phyloP scores from a whole-genome alignment of 306 rosid species.

The Medicago ruthenica region DNA sequence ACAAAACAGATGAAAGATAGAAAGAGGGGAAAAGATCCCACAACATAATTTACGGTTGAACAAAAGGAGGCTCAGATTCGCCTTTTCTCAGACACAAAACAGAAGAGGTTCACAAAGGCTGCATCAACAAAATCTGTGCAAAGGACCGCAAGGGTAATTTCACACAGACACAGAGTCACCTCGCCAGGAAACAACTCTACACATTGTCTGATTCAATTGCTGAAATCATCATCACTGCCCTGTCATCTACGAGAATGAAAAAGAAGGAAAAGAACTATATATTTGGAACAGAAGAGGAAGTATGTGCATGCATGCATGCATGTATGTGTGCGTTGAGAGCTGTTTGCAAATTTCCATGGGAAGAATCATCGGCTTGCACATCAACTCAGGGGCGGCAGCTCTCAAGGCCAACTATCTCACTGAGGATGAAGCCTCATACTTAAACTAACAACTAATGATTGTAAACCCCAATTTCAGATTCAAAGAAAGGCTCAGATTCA shows the following conservation, averaged over 20 bases:
- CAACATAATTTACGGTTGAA: background rate
- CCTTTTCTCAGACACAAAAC: slow-evolving; percentile 10
- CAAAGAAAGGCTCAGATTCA: slow-evolving; percentile 38
- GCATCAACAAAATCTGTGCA: slow-evolving; percentile 32
- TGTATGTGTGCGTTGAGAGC: background rate
- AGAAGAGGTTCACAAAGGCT: slow-evolving; percentile 14
- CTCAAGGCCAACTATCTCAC: slow-evolving; percentile 36
- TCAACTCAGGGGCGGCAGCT: slow-evolving; percentile 39
- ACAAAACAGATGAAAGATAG: background rate
- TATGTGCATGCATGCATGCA: background rate
- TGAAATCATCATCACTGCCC: slow-evolving; percentile 43
- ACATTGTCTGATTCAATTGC: slow-evolving; percentile 37
- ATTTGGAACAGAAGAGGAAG: background rate
- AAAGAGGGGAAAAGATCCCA: background rate
- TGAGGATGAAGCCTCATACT: slow-evolving; percentile 40
- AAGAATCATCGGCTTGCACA: slow-evolving; percentile 36
- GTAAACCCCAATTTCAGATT: background rate
- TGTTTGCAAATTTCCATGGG: slow-evolving; percentile 26
- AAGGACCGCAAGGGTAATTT: slow-evolving; percentile 11
- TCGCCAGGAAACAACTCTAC: slow-evolving; percentile 39
- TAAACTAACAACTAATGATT: too few relatives aligned
- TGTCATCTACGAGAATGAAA: background rate
- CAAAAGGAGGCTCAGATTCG: slow-evolving; percentile 3
- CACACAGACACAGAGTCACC: slow-evolving; percentile 26
- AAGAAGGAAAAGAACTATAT: background rate